Evolutionary conservation across 129 eudicot genomes (phyloP), one percentile per base, ranked within the genome.

Genomic region (Arctium lappa): DNA sequence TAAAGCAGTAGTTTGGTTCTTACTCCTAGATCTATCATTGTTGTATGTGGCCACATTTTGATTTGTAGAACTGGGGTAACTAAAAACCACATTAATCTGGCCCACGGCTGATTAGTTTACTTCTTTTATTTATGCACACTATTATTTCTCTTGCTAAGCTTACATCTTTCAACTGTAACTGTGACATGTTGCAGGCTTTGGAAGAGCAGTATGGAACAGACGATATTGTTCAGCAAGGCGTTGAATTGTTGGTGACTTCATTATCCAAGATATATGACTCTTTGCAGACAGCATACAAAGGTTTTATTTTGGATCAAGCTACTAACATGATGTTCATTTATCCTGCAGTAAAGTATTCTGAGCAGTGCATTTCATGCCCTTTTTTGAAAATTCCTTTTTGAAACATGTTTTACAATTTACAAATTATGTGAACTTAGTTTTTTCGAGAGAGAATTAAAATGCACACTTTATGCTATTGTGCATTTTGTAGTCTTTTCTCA

Each of bases 161-260:
- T 50, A 53, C 66, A 73, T 42, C 16, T 72, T n/a, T 74, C 31
- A 73, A 46, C 39, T 27, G 10, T 37, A 6, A 39, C 8, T 74
- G 4, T 34, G 69, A 70, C 69, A 72, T 73, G 18, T 81, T 73
- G 56, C 91, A 93, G 98, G 87, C 80, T 82, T 78, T 94, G 85
- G 86, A 69, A 82, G 92, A 87, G 70, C 83, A 86, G 53, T 93
- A 93, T 88, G 94, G 92, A 86, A 72, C 83, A 39, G 91, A 88
- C 46, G 93, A 88, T 39, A 78, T 88, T 79, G 85, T 90, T 39
- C 85, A 78, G 75, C 86, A 86, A 81, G 97, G 88, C 36, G 27
- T 82, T 72, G 91, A 91, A 77, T 81, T 93, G 31, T 85, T 90
- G 53, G 77, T 78, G 83, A 78, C 81, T 69, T 80, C 91, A 74